A percentile compares a stretch with the other conserved stretches of the same genome.
phyloP scores from a whole-genome alignment of 345 rosid genomes.

The Eucalyptus dawsonii region DNA sequence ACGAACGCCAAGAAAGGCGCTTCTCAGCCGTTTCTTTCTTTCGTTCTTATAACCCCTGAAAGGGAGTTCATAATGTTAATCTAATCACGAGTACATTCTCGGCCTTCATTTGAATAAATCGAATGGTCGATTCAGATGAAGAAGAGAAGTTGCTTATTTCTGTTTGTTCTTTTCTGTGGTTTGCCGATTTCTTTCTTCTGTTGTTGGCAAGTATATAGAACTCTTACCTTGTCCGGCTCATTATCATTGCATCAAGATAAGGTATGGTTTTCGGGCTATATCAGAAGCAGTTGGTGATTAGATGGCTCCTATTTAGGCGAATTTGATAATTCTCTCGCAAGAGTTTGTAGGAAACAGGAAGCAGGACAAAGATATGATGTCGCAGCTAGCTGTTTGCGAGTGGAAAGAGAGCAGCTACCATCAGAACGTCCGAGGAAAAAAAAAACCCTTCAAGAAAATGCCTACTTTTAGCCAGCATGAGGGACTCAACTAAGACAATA shows the following conservation, averaged over 20 bases:
- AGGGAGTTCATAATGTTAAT: background rate
- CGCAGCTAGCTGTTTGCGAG: background rate
- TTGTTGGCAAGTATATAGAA: background rate
- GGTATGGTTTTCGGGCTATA: background rate
- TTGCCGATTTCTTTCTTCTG: background rate
- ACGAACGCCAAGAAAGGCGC: background rate
- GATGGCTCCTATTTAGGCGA: background rate
- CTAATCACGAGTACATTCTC: background rate
- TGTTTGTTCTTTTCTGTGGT: background rate
- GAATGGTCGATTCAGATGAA: background rate
- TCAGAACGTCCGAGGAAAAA: background rate
- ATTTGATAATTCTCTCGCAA: background rate
- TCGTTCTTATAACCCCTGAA: background rate
- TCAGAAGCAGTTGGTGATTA: background rate
- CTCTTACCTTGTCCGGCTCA: background rate
- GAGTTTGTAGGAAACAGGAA: background rate
- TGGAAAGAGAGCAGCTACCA: background rate
- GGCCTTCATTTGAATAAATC: background rate
- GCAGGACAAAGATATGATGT: background rate
- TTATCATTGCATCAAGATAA: background rate
- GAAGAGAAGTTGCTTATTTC: background rate
- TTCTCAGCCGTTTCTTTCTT: background rate
- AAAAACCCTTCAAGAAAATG: background rate
- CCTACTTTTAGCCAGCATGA: background rate
- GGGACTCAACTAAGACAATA: background rate